phyloP scores from a whole-genome alignment of 1,284 basidiomycete species.

The Hemileia vastatrix region DNA sequence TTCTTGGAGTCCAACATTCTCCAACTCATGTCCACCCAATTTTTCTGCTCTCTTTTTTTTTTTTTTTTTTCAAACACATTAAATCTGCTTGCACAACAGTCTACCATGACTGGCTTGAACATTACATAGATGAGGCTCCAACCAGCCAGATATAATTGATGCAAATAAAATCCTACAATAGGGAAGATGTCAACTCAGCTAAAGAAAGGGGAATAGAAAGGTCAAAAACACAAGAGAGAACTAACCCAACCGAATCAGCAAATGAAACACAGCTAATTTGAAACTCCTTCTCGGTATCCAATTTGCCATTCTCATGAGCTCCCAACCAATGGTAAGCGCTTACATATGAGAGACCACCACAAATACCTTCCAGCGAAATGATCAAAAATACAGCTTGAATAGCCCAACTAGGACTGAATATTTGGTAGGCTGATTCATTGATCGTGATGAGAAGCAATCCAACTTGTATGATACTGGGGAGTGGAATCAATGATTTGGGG shows the following conservation, averaged over 20 bases:
- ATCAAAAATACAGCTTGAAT: conserved; percentile 64
- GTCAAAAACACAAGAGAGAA: not conserved
- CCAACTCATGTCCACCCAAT: too few species aligned
- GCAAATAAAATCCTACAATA: conserved; percentile 8
- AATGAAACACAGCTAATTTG: conserved; percentile 22
- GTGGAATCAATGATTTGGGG: conserved; percentile 58
- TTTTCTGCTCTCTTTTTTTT: too few species aligned
- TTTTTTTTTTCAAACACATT: too few species aligned
- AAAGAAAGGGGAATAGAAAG: not conserved
- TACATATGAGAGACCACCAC: conserved; percentile 74
- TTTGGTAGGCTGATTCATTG: conserved; percentile 59
- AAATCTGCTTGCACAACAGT: too few species aligned
- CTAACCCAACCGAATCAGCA: conserved; percentile 19
- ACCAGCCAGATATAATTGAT: conserved; percentile 18
- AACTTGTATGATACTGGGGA: conserved; percentile 64
- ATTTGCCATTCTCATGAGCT: not conserved
- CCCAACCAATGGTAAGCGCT: conserved; percentile 20
- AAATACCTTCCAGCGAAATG: conserved; percentile 72
- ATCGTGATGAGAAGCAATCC: conserved; percentile 55
- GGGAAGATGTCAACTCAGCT: not conserved
- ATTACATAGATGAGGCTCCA: conserved; percentile 13
- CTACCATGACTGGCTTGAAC: conserved; percentile 16
- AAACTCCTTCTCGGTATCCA: conserved; percentile 10
- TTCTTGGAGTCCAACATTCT: too few species aligned
- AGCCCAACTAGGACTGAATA: conserved; percentile 55